Base-by-base conservation (phyloP, 2,329 filamentous ascomycete genomes). In the Capronia coronata region DNA sequence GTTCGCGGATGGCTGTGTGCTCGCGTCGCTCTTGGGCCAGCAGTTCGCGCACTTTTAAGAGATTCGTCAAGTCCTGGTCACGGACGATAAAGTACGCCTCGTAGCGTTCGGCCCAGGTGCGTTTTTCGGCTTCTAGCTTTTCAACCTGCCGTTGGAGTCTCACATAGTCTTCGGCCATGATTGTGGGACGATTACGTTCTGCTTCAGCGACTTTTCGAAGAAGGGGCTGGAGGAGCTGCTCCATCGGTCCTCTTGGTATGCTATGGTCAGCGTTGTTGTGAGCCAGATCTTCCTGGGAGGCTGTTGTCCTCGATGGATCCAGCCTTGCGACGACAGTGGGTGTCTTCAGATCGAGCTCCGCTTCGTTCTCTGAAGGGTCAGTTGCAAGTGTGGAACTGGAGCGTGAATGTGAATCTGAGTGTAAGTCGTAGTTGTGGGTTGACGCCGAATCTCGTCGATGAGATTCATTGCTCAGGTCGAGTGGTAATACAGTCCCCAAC, bases 31-130 rank as follows among this genome's bases (percentile, higher is more conserved):
- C 64, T 46, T 67, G 64, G 21, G 69, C 68, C 13, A 72, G 62
- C 13, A 70, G 50, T 16, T 62, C 63, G 2, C 68, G 66, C 35
- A 71, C 64, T 59, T 67, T 69, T 57, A 71, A 68, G 53, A 71
- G 65, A 52, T 71, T 72, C 43, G 66, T 63, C 1, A 71, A 65
- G 39, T 72, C 69, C 52, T 69, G 67, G 50, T 71, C 68, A 29
- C 69, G 63, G 16, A 72, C 60, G 2, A 64, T 63, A 56, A 65
- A 70, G 41, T 71, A 63, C n/a, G 67, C 65, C 55, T 68, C 65
- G 45, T 71, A 65, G 19, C 67, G 61, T 32, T 64, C 64, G 41
- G 60, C 56, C 60, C 64, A 66, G 1, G 56, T 54, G 14, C 62
- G 62, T 51, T 70, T 69, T 47, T 71, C 67, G 1, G 58, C 60